Conservation (phyloP, 2,329 filamentous ascomycete genomes). For the Purpureocillium takamizusanense region DNA sequence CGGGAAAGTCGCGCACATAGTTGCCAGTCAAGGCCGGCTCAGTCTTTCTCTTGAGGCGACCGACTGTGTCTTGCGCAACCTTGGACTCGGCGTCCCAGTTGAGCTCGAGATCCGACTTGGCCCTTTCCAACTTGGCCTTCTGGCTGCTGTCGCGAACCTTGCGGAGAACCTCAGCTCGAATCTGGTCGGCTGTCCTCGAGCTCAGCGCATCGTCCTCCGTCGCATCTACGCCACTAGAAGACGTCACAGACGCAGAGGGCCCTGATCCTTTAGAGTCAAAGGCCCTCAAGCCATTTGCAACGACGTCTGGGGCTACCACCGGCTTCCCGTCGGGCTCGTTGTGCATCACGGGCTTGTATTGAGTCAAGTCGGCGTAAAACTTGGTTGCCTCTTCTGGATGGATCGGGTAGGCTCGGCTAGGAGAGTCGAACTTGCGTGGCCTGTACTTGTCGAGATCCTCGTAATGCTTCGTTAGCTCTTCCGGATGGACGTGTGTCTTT, state of each 20-base stretch:
- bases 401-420: slow-evolving; percentile 14
- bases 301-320: slow-evolving; percentile 18
- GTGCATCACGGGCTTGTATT: slow-evolving; percentile 26
- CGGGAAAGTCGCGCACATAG: slow-evolving; percentile 41
- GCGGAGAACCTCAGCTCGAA: slow-evolving; percentile 20
- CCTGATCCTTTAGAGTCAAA: slow-evolving; percentile 23
- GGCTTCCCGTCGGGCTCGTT: slow-evolving; percentile 24
- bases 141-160: slow-evolving; percentile 14
- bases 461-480: slow-evolving; percentile 28
- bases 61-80: slow-evolving; percentile 2
- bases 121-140: slow-evolving; percentile 6
- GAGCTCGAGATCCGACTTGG: slow-evolving; percentile 7
- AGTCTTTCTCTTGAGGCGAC: background rate
- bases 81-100: slow-evolving; percentile 5
- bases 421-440: slow-evolving; percentile 17
- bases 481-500: slow-evolving; percentile 22
- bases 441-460: slow-evolving; percentile 32
- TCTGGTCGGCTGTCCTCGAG: slow-evolving; percentile 18
- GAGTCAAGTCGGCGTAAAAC: slow-evolving; percentile 30
- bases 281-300: slow-evolving; percentile 24
- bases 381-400: slow-evolving; percentile 26
- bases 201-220: slow-evolving; percentile 10
- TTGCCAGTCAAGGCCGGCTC: slow-evolving; percentile 31
- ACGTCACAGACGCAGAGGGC: too few species aligned
- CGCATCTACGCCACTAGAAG: background rate